A percentile compares a stretch with the other conserved stretches of the same genome.
Evolutionary conservation across 2,329 filamentous ascomycete species (phyloP).

Genomic region (Dactylellina haptotyla): DNA sequence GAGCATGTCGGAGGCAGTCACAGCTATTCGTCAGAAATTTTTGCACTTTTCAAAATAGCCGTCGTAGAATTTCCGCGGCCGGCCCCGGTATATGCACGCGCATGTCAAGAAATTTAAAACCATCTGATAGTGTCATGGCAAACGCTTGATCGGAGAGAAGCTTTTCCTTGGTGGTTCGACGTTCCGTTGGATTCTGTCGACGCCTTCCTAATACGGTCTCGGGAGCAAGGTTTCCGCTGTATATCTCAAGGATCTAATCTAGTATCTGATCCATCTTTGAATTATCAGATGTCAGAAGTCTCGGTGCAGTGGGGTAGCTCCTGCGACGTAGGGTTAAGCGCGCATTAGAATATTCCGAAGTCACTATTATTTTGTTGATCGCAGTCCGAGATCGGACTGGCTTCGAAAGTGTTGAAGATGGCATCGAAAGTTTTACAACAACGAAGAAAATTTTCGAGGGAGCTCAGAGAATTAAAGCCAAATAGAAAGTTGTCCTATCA

Average conservation of each 20-base stretch:
- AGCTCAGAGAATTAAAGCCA: neutral
- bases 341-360: neutral
- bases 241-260: conserved; percentile 31
- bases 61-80: conserved; percentile 4
- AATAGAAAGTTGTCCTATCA: conserved; percentile 23
- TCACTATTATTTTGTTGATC: neutral
- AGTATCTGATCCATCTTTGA: conserved; percentile 18
- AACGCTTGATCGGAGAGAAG: conserved; percentile 40
- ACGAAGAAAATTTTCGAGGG: too few species aligned
- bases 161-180: conserved; percentile 42
- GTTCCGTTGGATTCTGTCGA: conserved; percentile 5
- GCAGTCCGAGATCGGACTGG: conserved; percentile 15
- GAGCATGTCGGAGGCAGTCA: too few species aligned
- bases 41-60: too few species aligned
- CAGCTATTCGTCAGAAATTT: too few species aligned
- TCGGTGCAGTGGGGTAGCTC: neutral
- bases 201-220: conserved; percentile 15
- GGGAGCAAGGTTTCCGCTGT: neutral
- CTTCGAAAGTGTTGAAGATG: too few species aligned
- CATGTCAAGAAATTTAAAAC: neutral
- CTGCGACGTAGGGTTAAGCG: conserved; percentile 27
- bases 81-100: conserved; percentile 21
- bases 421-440: neutral
- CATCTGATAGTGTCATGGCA: neutral
- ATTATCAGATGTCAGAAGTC: conserved; percentile 34